Evolutionary conservation across 805 yeast genomes (phyloP).

Genomic region (Candida peoriensis): DNA sequence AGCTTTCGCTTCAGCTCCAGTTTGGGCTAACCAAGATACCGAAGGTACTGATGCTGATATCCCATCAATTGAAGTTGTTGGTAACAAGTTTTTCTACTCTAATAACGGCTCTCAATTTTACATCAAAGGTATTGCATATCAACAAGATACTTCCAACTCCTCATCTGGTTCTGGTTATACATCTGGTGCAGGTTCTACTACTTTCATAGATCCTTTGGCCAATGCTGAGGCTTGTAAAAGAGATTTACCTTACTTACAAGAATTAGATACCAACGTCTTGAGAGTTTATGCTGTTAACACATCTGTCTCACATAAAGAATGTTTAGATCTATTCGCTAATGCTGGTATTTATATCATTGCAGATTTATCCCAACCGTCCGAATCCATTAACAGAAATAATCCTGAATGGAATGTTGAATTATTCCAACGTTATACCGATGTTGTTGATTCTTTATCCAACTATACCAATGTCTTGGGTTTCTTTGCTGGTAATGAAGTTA

Average conservation of each 20-base stretch:
- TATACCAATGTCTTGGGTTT: conserved; percentile 79
- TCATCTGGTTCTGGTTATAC: conserved; percentile 17
- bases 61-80: conserved; percentile 53
- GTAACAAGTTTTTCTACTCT: conserved; percentile 66
- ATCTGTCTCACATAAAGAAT: conserved; percentile 56
- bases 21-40: conserved; percentile 18
- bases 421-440: conserved; percentile 66
- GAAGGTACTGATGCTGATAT: conserved; percentile 26
- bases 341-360: conserved; percentile 85
- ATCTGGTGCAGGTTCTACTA: conserved; percentile 16
- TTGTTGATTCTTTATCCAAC: conserved; percentile 65
- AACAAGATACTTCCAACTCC: conserved; percentile 50
- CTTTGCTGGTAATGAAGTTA: conserved; percentile 90
- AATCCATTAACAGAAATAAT: conserved; percentile 62
- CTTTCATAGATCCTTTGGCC: conserved; percentile 60
- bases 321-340: conserved; percentile 63
- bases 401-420: conserved; percentile 70
- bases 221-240: conserved; percentile 59
- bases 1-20: conserved; percentile 3
- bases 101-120: conserved; percentile 71
- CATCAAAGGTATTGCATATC: conserved; percentile 74
- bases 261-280: conserved; percentile 60
- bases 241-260: conserved; percentile 61
- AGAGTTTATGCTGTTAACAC: conserved; percentile 79
- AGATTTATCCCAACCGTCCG: conserved; percentile 72